phyloP scores from a whole-genome alignment of 78 protist genomes.

The Emiliania huxleyi region DNA sequence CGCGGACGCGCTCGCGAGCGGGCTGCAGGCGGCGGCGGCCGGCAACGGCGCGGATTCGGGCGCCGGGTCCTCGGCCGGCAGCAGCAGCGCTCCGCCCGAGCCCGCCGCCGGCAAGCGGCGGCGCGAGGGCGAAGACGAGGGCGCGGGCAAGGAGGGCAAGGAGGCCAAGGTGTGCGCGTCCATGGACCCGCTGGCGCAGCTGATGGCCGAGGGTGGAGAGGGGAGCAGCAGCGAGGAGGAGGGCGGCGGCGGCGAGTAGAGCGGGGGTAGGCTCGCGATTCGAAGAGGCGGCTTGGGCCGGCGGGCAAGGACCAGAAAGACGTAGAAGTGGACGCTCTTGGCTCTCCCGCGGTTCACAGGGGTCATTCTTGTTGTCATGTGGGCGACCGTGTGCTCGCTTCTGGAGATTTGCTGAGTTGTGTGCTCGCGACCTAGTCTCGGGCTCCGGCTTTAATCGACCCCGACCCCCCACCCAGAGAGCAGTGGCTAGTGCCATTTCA shows the following conservation, averaged over 20 bases:
- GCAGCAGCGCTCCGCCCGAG: neutral
- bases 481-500: too few relatives aligned
- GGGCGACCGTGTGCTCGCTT: too few relatives aligned
- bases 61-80: neutral
- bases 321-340: too few relatives aligned
- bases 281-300: too few relatives aligned
- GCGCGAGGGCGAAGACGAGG: neutral
- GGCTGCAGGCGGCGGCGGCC: neutral
- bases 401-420: too few relatives aligned
- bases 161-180: neutral
- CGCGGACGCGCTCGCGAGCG: neutral
- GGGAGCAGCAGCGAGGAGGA: neutral
- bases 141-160: neutral
- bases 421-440: too few relatives aligned
- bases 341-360: too few relatives aligned
- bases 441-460: too few relatives aligned
- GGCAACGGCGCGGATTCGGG: neutral
- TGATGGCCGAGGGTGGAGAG: neutral
- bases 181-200: neutral
- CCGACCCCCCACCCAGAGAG: too few relatives aligned
- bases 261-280: too few relatives aligned
- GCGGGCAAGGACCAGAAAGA: too few relatives aligned
- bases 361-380: too few relatives aligned
- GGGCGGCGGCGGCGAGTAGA: neutral
- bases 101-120: neutral